Base-by-base conservation (phyloP, 495 filamentous ascomycete genomes). In the Lindgomyces ingoldianus region DNA sequence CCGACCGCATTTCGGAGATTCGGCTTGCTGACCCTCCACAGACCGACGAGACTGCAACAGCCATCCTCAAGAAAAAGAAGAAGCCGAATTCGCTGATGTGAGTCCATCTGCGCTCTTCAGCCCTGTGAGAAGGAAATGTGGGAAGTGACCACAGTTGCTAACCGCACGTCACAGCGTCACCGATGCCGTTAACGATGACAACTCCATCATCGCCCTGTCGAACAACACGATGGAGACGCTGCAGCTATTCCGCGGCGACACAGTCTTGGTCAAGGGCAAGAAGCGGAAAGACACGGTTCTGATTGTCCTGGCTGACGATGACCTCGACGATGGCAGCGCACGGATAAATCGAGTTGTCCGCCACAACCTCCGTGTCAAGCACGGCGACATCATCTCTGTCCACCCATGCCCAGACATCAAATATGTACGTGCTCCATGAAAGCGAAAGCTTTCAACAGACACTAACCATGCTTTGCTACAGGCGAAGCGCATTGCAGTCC, bases 321-420 rank as follows among this genome's bases (percentile, higher is more conserved):
- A 98, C 53, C 87, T 98, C 44, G 94, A 98, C 81, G 94, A 98
- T 74, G 94, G 95, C 59, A 94, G 87, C 71, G 94, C 89, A 57
- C 89, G 94, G 62, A 92, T 98, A 77, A 98, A 98, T 83, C 91
- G 94, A 73, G 95, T 96, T 62, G 92, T 98, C 67, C 87, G 94
- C 70, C 94, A 97, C 83, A 98, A 98, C 78, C 86, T 98, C 46
- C 89, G 94, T 27, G 94, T 98, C 60, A 96, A 97, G 85, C 93
- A 96, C 75, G 95, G 94, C 69, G 94, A 98, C 76, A 87, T 98
- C 68, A 87, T 98, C 73, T 96, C 93, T 54, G 90, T 98, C 60
- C 92, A 98, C 81, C 85, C 94, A n/a, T 98, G 94, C 80, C 93
- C 95, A n/a, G 94, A 98, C 76, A 98, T 98, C 80, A 98, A 98